A percentile compares a stretch with the other conserved stretches of the same genome.
Conservation (phyloP, 768 basidiomycete species). For the Rhodotorula kratochvilovae region DNA sequence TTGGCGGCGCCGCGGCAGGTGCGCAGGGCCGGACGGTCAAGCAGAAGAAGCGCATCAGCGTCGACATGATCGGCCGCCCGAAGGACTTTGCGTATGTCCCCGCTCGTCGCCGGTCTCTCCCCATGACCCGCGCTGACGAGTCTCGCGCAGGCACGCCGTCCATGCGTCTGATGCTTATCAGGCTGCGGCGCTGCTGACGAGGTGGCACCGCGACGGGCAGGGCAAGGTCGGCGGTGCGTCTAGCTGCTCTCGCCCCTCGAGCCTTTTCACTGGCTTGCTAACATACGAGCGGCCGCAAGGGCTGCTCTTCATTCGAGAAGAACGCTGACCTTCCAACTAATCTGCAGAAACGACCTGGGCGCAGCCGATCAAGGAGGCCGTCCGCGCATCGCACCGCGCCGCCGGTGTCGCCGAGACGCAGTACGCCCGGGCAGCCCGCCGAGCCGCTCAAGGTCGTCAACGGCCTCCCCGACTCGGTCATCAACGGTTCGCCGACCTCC, state of each 20-base stretch:
- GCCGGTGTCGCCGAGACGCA: slow-evolving; percentile 67
- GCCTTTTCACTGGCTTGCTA: background rate
- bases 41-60: slow-evolving; percentile 59
- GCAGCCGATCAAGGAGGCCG: slow-evolving; percentile 73
- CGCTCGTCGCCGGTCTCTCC: background rate
- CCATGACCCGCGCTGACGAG: background rate
- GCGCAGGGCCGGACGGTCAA: slow-evolving; percentile 50
- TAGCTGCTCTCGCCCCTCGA: slow-evolving; percentile 26
- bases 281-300: too few species aligned
- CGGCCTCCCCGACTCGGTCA: slow-evolving; percentile 31
- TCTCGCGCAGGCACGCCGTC: slow-evolving; percentile 76
- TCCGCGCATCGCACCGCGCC: slow-evolving; percentile 58
- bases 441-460: slow-evolving; percentile 36
- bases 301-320: too few species aligned
- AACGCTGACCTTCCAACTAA: slow-evolving; percentile 56
- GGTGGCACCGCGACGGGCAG: slow-evolving; percentile 83
- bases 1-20: background rate
- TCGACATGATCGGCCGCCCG: slow-evolving; percentile 74
- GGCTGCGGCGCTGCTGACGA: slow-evolving; percentile 73
- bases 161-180: slow-evolving; percentile 89
- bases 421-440: slow-evolving; percentile 10
- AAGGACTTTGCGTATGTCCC: slow-evolving; percentile 17
- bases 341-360: slow-evolving; percentile 62
- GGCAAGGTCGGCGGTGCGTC: slow-evolving; percentile 78
- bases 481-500: slow-evolving; percentile 9